Base-by-base conservation (phyloP, 208 protist species). In the Trypanosoma vivax region DNA sequence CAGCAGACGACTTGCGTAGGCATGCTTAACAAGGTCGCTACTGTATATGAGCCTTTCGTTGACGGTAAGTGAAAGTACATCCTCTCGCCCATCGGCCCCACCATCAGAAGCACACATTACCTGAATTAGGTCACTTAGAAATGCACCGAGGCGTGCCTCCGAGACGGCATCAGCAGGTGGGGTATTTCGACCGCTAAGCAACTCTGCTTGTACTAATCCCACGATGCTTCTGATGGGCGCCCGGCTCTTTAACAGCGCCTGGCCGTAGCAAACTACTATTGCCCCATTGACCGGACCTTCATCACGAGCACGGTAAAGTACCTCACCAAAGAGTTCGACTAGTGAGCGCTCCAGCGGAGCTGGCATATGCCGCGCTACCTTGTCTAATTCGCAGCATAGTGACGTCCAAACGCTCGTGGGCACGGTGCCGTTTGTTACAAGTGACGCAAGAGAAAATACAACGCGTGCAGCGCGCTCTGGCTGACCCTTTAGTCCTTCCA, bases 41-140 rank as follows among this genome's bases (percentile, higher is more conserved):
- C 62, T 63, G 42, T 84, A 79, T 18, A 58, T 51, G 10, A 87
- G 39, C 18, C 70, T 50, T n/a, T 80, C 71, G 1, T 10, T 51
- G 5, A 14, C 27, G 10, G 51, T 41, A 30, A 66, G 18, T 28
- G 50, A 50, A 2, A 33, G 34, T 7, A 40, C 42, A 13, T 46
- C 34, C 16, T 65, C 50, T n/a, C 50, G 40, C 14, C 37, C 30
- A 16, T n/a, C 60, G 21, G 21, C 24, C 2, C 24, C 21, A 16
- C 10, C 43, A 9, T 21, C 41, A 39, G 29, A 18, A 28, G 1
- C 45, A 41, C 45, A 53, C 29, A 92, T 65, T 3, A 62, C 50
- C 41, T 76, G 48, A 34, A 93, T 65, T 10, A 94, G 43, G 34
- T 94, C 87, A 33, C 76, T 88, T 30, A 94, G 47, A 62, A 94